Evolutionary conservation across 495 filamentous ascomycete species (phyloP).

Genomic region (Penicillium alfredii): DNA sequence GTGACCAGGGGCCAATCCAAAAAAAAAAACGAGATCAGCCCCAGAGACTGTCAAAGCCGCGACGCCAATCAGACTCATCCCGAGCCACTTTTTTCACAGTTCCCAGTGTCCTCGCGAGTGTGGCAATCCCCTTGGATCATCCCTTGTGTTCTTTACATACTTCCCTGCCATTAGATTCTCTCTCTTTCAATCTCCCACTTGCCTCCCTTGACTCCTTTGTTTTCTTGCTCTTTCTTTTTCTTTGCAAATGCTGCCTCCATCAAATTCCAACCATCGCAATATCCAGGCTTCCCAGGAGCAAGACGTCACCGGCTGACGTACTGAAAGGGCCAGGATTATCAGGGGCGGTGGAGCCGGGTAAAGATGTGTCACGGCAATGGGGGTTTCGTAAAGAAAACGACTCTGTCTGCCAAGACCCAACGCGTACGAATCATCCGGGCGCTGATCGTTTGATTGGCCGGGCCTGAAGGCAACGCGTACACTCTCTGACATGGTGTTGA

Average conservation of each 20-base stretch:
- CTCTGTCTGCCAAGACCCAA: conserved; percentile 13
- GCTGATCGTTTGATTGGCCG: conserved; percentile 15
- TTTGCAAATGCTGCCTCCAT: conserved; percentile 1
- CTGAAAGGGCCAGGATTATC: conserved; percentile 20
- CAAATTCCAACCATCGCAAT: no score
- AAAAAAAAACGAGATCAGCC: conserved; percentile 7
- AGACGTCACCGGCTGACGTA: conserved; percentile 30
- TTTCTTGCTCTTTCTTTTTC: conserved; percentile 3
- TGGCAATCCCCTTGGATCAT: no score
- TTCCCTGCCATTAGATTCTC: no score
- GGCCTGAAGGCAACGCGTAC: conserved; percentile 20
- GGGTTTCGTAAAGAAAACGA: background rate
- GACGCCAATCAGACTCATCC: conserved; percentile 15
- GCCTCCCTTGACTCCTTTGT: no score
- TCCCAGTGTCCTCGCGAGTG: conserved; percentile 18
- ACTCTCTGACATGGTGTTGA: conserved; percentile 3
- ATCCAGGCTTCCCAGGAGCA: no score
- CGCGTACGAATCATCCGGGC: no score
- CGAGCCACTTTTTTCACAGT: conserved; percentile 12
- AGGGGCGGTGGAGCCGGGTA: conserved; percentile 18
- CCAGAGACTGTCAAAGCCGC: conserved; percentile 12
- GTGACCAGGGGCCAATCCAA: conserved; percentile 5
- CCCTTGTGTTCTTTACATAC: no score
- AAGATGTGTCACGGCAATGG: no score
- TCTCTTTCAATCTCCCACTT: no score